Evolutionary conservation across 2,329 filamentous ascomycete genomes (phyloP).

Genomic region (Mariannaea sp.): DNA sequence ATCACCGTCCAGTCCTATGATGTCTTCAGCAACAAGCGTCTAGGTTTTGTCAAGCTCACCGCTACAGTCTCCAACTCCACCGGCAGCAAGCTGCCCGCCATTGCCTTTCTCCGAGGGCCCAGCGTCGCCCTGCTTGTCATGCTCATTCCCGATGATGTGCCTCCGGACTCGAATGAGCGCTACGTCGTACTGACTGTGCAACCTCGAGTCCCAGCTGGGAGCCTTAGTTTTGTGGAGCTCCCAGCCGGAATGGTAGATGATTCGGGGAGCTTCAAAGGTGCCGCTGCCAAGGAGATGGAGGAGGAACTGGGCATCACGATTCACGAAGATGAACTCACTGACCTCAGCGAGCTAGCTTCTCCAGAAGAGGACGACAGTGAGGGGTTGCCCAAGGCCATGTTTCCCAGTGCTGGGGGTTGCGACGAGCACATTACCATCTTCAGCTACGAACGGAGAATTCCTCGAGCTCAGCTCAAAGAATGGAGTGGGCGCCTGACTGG

Average conservation of each 20-base stretch:
- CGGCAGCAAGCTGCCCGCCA: constrained; percentile 57
- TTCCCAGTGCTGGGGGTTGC: constrained; percentile 62
- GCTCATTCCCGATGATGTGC: constrained; percentile 56
- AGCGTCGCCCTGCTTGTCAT: constrained; percentile 65
- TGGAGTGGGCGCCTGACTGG: constrained; percentile 65
- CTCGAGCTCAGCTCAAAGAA: constrained; percentile 53
- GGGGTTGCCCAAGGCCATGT: constrained; percentile 55
- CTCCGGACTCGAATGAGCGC: constrained; percentile 49
- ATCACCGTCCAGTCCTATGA: constrained; percentile 60
- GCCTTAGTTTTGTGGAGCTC: constrained; percentile 60
- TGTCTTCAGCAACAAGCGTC: constrained; percentile 50
- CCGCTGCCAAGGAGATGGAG: constrained; percentile 63
- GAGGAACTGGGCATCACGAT: constrained; percentile 65
- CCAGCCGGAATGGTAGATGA: constrained; percentile 65
- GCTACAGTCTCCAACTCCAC: constrained; percentile 53
- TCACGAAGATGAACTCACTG: constrained; percentile 50
- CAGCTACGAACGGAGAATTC: constrained; percentile 58
- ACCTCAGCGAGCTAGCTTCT: constrained; percentile 57
- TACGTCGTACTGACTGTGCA: constrained; percentile 65
- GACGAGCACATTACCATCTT: constrained; percentile 66
- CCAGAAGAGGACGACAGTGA: constrained; percentile 39
- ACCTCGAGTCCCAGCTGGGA: constrained; percentile 59
- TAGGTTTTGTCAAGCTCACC: constrained; percentile 63
- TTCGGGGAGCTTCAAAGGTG: constrained; percentile 58
- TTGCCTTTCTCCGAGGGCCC: constrained; percentile 62